These are phyloP conservation scores for Beauveria asiatica DNA, from an alignment of 2,329 filamentous ascomycete species.

Conservation along the genomic window DNA sequence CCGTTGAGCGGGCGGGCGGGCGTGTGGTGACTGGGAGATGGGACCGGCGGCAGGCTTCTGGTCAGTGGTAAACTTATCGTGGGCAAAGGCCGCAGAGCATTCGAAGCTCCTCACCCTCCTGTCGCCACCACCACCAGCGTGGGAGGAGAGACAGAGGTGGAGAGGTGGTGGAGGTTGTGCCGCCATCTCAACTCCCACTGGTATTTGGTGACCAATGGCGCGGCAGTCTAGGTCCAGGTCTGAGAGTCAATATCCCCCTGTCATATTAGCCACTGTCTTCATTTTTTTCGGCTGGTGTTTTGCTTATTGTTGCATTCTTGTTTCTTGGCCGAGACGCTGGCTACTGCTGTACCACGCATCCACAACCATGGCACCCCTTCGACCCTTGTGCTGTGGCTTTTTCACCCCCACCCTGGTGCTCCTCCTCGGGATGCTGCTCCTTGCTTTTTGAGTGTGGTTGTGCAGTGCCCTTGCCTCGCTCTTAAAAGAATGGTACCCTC, in stretches of 20 bases:
- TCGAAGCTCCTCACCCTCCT: not conserved
- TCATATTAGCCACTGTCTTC: slow-evolving; percentile 7
- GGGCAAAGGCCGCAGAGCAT: not conserved
- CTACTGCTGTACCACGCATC: not conserved
- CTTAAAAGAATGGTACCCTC: slow-evolving; percentile 12
- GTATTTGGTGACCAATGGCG: not conserved
- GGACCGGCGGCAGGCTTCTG: not conserved
- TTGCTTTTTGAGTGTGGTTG: slow-evolving; percentile 11
- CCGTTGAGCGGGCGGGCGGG: not conserved
- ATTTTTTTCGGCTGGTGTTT: slow-evolving; percentile 8
- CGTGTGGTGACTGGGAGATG: not conserved
- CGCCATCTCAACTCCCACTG: slow-evolving; percentile 9
- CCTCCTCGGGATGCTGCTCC: slow-evolving; percentile 2
- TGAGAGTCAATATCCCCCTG: slow-evolving; percentile 7
- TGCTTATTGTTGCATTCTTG: slow-evolving; percentile 5
- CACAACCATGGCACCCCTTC: not conserved
- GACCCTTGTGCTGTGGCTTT: slow-evolving; percentile 9
- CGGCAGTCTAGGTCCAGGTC: slow-evolving; percentile 10
- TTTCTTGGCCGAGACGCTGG: slow-evolving; percentile 8
- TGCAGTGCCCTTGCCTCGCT: slow-evolving; percentile 9
- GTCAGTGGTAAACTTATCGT: not conserved
- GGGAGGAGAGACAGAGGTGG: slow-evolving; percentile 13
- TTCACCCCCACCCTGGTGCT: not conserved
- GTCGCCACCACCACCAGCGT: not conserved
- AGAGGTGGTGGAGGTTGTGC: slow-evolving; percentile 7